phyloP scores from a whole-genome alignment of 108 stramenopile genomes.

The Stephanodiscus triporus region DNA sequence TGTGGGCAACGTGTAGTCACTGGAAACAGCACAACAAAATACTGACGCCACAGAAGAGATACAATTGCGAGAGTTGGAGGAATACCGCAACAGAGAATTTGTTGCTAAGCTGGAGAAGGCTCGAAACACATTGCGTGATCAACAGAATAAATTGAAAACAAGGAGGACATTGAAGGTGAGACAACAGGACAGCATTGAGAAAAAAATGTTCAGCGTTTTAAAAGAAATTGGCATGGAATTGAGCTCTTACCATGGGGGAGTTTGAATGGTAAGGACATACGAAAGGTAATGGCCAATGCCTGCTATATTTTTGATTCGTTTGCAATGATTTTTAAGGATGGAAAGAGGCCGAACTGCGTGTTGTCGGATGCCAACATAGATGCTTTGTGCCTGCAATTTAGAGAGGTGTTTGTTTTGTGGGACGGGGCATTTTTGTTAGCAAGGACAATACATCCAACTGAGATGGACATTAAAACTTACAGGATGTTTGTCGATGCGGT shows the following conservation, averaged over 20 bases:
- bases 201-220: background rate
- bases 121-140: too few relatives aligned
- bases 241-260: conserved; percentile 1
- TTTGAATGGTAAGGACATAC: background rate
- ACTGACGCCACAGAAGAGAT: too few relatives aligned
- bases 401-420: too few relatives aligned
- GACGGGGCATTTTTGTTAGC: too few relatives aligned
- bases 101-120: too few relatives aligned
- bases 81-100: too few relatives aligned
- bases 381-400: background rate
- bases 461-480: too few relatives aligned
- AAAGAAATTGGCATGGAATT: background rate
- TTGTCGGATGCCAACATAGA: background rate
- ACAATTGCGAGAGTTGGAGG: too few relatives aligned
- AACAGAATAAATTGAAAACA: too few relatives aligned
- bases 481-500: too few relatives aligned
- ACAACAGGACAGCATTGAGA: background rate
- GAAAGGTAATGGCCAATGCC: background rate
- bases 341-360: background rate
- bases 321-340: background rate
- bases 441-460: too few relatives aligned
- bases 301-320: background rate
- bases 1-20: background rate
- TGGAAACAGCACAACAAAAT: background rate
- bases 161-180: too few relatives aligned